phyloP scores from a whole-genome alignment of 2,329 filamentous ascomycete genomes.

The Exophiala lecanii-corni region DNA sequence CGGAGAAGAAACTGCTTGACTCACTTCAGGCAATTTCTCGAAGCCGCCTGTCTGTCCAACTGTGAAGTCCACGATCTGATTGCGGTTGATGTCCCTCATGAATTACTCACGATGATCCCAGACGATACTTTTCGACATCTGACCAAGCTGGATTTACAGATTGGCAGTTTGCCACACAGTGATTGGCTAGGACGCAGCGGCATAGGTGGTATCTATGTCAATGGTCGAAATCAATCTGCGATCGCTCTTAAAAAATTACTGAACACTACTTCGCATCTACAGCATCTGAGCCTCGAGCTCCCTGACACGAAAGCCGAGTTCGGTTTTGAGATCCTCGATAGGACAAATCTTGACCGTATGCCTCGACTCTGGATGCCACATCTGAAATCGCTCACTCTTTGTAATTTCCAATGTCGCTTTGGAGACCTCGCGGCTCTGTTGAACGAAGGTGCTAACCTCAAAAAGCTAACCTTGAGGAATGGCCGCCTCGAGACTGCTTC shows the following conservation, averaged over 20 bases:
- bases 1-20: slow-evolving; percentile 15
- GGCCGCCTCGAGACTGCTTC: slow-evolving; percentile 18
- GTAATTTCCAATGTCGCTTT: slow-evolving; percentile 15
- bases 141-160: slow-evolving; percentile 10
- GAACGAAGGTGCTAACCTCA: slow-evolving; percentile 7
- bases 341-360: slow-evolving; percentile 16
- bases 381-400: slow-evolving; percentile 14
- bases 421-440: slow-evolving; percentile 13
- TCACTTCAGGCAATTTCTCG: slow-evolving; percentile 19
- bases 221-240: slow-evolving; percentile 11
- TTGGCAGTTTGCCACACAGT: slow-evolving; percentile 18
- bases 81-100: slow-evolving; percentile 15
- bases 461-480: slow-evolving; percentile 12
- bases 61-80: slow-evolving; percentile 8
- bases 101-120: slow-evolving; percentile 8
- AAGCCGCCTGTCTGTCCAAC: slow-evolving; percentile 8
- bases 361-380: slow-evolving; percentile 14
- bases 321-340: slow-evolving; percentile 19
- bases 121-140: slow-evolving; percentile 9
- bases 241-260: slow-evolving; percentile 11
- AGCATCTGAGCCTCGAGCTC: slow-evolving; percentile 16
- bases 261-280: slow-evolving; percentile 10
- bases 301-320: slow-evolving; percentile 15
- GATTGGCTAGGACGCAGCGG: slow-evolving; percentile 18
- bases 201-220: slow-evolving; percentile 6